A percentile compares a stretch with the other conserved stretches of the same genome.
These are phyloP conservation scores for Boletales sp. DNA, from an alignment of 768 basidiomycete species.

Conservation along the genomic window DNA sequence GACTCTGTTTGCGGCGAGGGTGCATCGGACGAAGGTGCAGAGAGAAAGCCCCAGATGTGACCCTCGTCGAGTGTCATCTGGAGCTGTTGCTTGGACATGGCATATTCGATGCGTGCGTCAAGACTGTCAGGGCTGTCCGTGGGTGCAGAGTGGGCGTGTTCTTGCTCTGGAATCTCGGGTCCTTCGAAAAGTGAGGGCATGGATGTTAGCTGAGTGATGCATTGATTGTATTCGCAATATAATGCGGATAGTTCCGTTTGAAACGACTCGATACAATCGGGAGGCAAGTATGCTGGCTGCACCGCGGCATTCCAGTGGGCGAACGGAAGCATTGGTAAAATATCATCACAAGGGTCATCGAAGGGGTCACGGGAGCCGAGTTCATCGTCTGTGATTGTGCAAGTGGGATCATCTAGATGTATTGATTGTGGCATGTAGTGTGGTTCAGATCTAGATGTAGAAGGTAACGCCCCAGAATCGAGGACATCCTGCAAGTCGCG, in stretches of 20 bases:
- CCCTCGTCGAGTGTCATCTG: constrained; percentile 61
- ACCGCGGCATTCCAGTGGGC: constrained; percentile 24
- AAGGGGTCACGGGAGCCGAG: constrained; percentile 1
- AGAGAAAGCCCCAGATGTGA: constrained; percentile 51
- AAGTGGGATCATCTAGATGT: constrained; percentile 3
- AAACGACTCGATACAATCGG: constrained; percentile 29
- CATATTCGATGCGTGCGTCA: constrained; percentile 40
- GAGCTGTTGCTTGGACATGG: constrained; percentile 60
- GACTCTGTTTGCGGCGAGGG: constrained; percentile 19
- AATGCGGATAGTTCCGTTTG: constrained; percentile 39
- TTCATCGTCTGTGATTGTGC: constrained; percentile 3
- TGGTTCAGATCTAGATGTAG: constrained; percentile 17
- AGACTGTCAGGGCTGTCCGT: constrained; percentile 20
- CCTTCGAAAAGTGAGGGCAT: constrained; percentile 31
- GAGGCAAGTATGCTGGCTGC: constrained; percentile 8
- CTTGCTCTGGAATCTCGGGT: constrained; percentile 9
- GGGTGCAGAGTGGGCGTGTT: constrained; percentile 3
- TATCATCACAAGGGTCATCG: constrained; percentile 17
- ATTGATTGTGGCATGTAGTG: constrained; percentile 5
- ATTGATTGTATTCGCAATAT: constrained; percentile 48
- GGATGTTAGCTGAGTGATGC: constrained; percentile 42
- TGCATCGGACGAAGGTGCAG: constrained; percentile 10
- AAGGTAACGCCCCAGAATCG: constrained; percentile 3
- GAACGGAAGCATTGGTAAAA: constrained; percentile 17
- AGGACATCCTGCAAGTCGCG: constrained; percentile 15